Base-by-base conservation (phyloP, 129 eudicot genomes). In the Saposhnikovia divaricata region DNA sequence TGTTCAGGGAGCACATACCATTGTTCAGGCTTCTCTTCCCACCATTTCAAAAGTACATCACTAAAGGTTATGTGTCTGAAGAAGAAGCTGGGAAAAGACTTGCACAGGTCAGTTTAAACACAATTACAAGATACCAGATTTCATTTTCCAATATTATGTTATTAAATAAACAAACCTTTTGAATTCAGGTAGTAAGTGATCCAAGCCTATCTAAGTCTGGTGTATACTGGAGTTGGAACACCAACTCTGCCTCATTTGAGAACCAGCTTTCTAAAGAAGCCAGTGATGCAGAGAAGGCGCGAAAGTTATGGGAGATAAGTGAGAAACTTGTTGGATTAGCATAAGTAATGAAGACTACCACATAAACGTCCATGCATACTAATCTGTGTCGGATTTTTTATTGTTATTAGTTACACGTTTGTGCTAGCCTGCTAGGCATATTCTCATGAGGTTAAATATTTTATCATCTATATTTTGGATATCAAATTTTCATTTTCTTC, bases 151-250 rank as follows among this genome's bases (percentile, higher is more conserved):
- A 4, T 25, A 13, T 4, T 25, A 13, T 74, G 5, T 46, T 39
- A 74, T 27, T 12, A 44, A 15, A 42, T 77, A 37, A 65, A 69
- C 81, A 40, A 82, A 11, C 16, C 34, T 72, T 47, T 21, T 38
- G 76, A 8, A 81, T 69, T 65, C 87, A 94, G 98, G 98, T 94
- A 0, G 92, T 95, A 59, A 81, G 85, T 28, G 97, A 95, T 79
- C 87, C 93, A 48, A 95, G 87, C 84, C 83, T 95, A 72, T 84
- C 94, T 42, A 95, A 95, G 76, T 95, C 99, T 9, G 99, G 99
- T 28, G 97, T 95, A 74, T 95, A 95, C 78, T 95, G 97, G 99
- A 95, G 99, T 75, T 95, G 99, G 98, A 95, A 95, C 82, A 90
- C 86, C 74, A 86, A 89, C 84, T 92, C 98, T 16, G 87, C 96